Base-by-base conservation (phyloP, 2,329 filamentous ascomycete genomes). In the Ophiostoma ulmi region DNA sequence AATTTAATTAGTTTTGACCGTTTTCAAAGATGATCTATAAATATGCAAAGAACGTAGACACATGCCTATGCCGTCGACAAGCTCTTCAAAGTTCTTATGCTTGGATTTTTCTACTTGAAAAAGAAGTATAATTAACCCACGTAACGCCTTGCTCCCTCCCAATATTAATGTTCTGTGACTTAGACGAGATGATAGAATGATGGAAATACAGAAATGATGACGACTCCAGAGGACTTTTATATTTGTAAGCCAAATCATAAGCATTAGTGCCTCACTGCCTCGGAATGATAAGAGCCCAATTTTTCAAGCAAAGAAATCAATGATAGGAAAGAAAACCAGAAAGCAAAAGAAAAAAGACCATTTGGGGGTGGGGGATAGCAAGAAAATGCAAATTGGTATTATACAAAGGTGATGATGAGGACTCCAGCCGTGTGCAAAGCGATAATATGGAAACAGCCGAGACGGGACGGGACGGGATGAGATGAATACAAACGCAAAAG, bases 81-180 rank as follows among this genome's bases (percentile, higher is more conserved):
- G 31, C 31, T 31, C 31, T 31, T 31, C 31, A 31, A 31, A 31
- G 31, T 31, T 31, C 31, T 31, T 31, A 31, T 2, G 31, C 31
- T 31, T n/a, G 17, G 44, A 1, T n/a, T n/a, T 20, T 8, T 2
- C 6, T 1, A 1, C n/a, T 48, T 5, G 17, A n/a, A n/a, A 48
- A 20, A 48, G 14, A 48, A 7, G 44, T 48, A 48, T n/a, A 48
- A 20, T 39, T 36, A 31, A 20, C 13, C 69, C 36, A 58, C 5
- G 67, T 26, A 71, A 70, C 64, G 70, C 70, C 68, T 67, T 64
- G 68, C 70, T 69, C 58, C n/a, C 31, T 70, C 52, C 61, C 41
- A 58, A 52, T 64, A 71, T 71, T 69, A 70, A 36, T 63, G 20
- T 31, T n/a, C 14, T 65, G 26, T 52, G 31, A 36, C 52, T 11